phyloP scores from a whole-genome alignment of 768 basidiomycete species.

The Amanita pallidorosea region DNA sequence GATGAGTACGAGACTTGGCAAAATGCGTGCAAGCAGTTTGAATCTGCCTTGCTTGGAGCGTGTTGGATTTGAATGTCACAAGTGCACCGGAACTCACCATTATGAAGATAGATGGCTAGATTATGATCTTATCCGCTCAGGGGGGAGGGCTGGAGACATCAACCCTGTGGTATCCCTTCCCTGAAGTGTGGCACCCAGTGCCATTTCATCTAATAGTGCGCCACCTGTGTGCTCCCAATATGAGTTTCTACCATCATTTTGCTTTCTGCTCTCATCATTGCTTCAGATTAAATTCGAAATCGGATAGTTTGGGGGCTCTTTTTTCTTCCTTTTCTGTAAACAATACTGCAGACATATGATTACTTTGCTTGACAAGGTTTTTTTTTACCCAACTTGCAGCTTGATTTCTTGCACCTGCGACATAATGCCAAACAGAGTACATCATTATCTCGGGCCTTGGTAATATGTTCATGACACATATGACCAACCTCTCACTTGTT shows the following conservation, averaged over 20 bases:
- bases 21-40: slow-evolving; percentile 19
- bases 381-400: too few relatives aligned
- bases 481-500: too few relatives aligned
- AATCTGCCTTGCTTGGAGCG: slow-evolving; percentile 19
- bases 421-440: too few relatives aligned
- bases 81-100: slow-evolving; percentile 24
- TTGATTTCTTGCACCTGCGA: too few relatives aligned
- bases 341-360: slow-evolving; percentile 1
- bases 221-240: too few relatives aligned
- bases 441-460: too few relatives aligned
- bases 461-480: too few relatives aligned
- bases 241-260: not conserved
- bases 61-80: slow-evolving; percentile 30
- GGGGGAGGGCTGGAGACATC: too few relatives aligned
- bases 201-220: slow-evolving; percentile 1
- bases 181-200: slow-evolving; percentile 25
- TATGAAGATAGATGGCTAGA: too few relatives aligned
- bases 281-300: not conserved
- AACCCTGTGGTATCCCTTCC: too few relatives aligned
- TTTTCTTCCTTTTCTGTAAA: not conserved
- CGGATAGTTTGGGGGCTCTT: not conserved
- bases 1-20: slow-evolving; percentile 21
- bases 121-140: too few relatives aligned
- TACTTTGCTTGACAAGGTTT: too few relatives aligned
- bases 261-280: not conserved